Conservation (phyloP, 345 rosid species). For the Mangifera indica region DNA sequence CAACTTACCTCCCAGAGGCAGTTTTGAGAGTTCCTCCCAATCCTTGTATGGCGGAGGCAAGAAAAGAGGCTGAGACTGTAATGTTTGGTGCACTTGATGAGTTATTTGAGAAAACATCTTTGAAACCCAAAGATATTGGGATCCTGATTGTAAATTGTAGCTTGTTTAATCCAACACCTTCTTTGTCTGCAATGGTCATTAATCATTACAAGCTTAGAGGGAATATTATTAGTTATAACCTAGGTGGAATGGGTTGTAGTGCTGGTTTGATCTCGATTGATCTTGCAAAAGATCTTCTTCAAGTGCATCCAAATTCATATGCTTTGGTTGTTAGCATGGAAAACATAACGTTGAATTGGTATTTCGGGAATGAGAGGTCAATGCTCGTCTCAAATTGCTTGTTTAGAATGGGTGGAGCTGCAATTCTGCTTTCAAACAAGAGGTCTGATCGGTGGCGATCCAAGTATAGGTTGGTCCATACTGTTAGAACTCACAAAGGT, state of each 20-base stretch:
- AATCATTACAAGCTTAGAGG: conserved; percentile 50
- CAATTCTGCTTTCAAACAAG: conserved; percentile 23
- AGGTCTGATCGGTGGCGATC: conserved; percentile 5
- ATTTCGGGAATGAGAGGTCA: conserved; percentile 22
- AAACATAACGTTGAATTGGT: conserved; percentile 29
- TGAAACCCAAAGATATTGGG: conserved; percentile 13
- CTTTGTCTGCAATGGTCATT: conserved; percentile 50
- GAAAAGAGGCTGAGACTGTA: conserved; percentile 49
- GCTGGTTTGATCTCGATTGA: conserved; percentile 27
- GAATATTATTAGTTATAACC: conserved; percentile 45
- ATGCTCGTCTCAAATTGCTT: conserved; percentile 30
- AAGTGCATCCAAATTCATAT: conserved; percentile 36
- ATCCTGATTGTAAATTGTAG: conserved; percentile 53
- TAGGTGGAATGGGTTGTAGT: conserved; percentile 59
- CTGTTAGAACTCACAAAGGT: conserved; percentile 19
- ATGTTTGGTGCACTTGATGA: conserved; percentile 53
- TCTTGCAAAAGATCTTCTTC: conserved; percentile 42
- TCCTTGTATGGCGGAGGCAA: conserved; percentile 44
- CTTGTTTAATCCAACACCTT: conserved; percentile 51
- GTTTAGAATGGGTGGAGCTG: conserved; percentile 25
- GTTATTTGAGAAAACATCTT: conserved; percentile 45
- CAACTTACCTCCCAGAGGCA: conserved; percentile 45
- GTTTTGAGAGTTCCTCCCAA: conserved; percentile 35
- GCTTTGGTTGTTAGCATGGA: conserved; percentile 51
- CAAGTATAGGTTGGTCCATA: conserved; percentile 19